A percentile compares a stretch with the other conserved stretches of the same genome.
Evolutionary conservation across 2,329 filamentous ascomycete species (phyloP).

Genomic region (Aureobasidium sp.): DNA sequence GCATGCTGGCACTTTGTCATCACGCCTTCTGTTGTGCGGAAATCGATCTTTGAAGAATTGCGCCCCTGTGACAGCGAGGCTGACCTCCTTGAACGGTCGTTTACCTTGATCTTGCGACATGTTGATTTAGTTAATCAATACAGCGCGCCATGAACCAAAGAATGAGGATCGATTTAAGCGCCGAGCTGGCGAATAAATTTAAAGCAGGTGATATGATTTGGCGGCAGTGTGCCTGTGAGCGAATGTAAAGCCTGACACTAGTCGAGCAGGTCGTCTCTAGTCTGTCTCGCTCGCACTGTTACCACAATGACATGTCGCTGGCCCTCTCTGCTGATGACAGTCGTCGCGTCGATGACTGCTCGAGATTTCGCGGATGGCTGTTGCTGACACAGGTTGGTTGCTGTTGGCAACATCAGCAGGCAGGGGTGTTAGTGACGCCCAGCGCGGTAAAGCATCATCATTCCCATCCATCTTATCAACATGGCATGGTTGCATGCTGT

Average conservation of each 20-base stretch:
- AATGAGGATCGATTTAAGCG: not conserved
- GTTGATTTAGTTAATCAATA: not conserved
- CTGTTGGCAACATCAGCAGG: not conserved
- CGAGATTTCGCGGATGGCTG: not conserved
- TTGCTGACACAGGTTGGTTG: not conserved
- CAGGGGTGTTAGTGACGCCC: not conserved
- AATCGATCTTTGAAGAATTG: slow-evolving; percentile 19
- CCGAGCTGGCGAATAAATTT: not conserved
- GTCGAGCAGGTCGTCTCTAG: not conserved
- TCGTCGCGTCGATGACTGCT: not conserved
- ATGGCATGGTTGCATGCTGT: not conserved
- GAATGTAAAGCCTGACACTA: not conserved
- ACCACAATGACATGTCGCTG: not conserved
- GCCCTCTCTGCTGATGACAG: not conserved
- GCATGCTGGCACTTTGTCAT: slow-evolving; percentile 16
- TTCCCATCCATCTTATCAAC: not conserved
- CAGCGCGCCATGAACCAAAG: not conserved
- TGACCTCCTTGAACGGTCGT: slow-evolving; percentile 1
- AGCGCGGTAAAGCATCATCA: not conserved
- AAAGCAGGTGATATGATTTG: not conserved
- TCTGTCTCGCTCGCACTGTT: not conserved
- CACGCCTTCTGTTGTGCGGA: slow-evolving; percentile 14
- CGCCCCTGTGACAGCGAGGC: not conserved
- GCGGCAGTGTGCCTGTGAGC: not conserved
- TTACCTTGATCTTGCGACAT: not conserved